Base-by-base conservation (phyloP, 2,329 filamentous ascomycete genomes). In the Didymella pinodella region DNA sequence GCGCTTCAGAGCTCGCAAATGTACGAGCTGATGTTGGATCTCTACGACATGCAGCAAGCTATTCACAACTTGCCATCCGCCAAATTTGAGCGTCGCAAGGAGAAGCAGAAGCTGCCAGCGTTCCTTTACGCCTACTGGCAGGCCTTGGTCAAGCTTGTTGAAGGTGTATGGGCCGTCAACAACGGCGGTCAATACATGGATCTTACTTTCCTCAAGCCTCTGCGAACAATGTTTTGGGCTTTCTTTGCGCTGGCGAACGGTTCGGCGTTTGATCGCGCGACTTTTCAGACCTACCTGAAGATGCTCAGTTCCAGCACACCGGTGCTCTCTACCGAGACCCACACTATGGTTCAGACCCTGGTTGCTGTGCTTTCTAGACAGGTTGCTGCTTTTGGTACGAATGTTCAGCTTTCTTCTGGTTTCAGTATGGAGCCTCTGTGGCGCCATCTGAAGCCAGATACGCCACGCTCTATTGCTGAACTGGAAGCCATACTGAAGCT, bases 341-440 rank as follows among this genome's bases (percentile, higher is more conserved):
- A 45, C 22, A 36, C 41, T 61, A 7, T 69, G 74, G 22, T 75
- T 65, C 34, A 67, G 63, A 48, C 65, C 65, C 40, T 79, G 63
- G 45, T 66, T 59, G 48, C 65, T 67, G 45, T 54, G 22, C 49
- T 73, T 12, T 67, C 63, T 4, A 70, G 70, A 50, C 69, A 75
- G 45, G 50, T 74, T 7, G 64, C 63, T 34, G 76, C 58, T 2
- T 94, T 96, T 70, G 83, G 85, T 25, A 83, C 86, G 16, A 88
- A 86, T 2, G 93, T 93, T 79, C 87, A 87, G 54, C 79, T 96
- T 14, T 87, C 82, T 0, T 93, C 90, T 2, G 93, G 92, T 0
- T 80, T 93, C 12, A 89, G 87, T 65, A 95, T 96, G 90, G 90
- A 95, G 71, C 75, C 80, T 8, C 82, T 96, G 5, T 96, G 93